These are phyloP conservation scores for Gossypium schwendimanii DNA, from an alignment of 441 rosid species.

Conservation along the genomic window DNA sequence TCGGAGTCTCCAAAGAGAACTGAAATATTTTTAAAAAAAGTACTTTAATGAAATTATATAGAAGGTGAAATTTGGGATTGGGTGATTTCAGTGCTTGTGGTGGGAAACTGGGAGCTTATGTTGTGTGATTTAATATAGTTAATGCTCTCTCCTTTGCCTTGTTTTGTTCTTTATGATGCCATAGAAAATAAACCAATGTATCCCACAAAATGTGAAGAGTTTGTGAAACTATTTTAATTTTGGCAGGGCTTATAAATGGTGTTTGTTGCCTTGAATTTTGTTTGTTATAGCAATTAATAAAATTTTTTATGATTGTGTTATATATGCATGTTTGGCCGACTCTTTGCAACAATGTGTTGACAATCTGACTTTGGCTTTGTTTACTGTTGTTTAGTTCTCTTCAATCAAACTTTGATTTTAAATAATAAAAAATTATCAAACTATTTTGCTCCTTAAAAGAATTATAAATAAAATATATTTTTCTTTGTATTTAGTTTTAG, in stretches of 20 bases:
- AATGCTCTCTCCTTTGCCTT: not conserved
- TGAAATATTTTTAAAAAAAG: slow-evolving; percentile 2
- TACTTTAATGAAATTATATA: not conserved
- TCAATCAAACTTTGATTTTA: too few relatives aligned
- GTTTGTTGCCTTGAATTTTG: not conserved
- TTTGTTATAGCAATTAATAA: slow-evolving; percentile 2
- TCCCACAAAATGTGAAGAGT: not conserved
- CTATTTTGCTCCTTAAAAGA: too few relatives aligned
- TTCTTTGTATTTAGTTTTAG: too few relatives aligned
- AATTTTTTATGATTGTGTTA: not conserved
- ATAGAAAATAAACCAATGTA: slow-evolving; percentile 9
- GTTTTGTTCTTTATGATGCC: slow-evolving; percentile 11
- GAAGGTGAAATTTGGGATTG: slow-evolving; percentile 2
- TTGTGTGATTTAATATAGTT: not conserved
- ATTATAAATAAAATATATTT: too few relatives aligned
- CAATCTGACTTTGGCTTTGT: too few relatives aligned
- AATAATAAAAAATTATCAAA: too few relatives aligned
- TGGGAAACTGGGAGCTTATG: not conserved
- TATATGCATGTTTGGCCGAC: not conserved
- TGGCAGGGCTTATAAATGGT: not conserved
- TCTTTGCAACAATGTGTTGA: not conserved
- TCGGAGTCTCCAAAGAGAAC: slow-evolving; percentile 39
- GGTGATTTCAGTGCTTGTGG: not conserved
- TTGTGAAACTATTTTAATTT: not conserved
- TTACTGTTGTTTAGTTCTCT: too few relatives aligned